These are phyloP conservation scores for Gomphus bonarii DNA, from an alignment of 1,284 basidiomycete genomes.

Conservation along the genomic window DNA sequence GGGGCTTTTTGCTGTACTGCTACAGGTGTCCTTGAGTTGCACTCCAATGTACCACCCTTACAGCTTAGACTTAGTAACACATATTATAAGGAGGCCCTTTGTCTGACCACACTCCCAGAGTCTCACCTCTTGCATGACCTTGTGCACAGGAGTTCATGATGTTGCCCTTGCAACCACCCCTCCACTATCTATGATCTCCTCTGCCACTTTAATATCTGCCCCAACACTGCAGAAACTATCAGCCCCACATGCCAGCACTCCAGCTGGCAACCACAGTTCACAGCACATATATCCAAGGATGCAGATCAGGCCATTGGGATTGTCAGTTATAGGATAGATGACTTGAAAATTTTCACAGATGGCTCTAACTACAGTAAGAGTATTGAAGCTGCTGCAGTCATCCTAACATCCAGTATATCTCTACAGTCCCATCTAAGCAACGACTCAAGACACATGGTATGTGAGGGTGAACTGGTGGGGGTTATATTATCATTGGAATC, in stretches of 20 bases:
- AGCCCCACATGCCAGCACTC: background rate
- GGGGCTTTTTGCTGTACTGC: constrained; percentile 26
- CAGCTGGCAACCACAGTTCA: constrained; percentile 1
- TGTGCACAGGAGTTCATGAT: constrained; percentile 12
- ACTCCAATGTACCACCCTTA: constrained; percentile 6
- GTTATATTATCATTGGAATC: constrained; percentile 11
- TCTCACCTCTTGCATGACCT: constrained; percentile 23
- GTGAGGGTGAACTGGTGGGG: constrained; percentile 22
- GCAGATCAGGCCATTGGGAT: constrained; percentile 3
- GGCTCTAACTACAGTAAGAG: constrained; percentile 20
- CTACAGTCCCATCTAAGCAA: background rate
- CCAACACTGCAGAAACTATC: constrained; percentile 15
- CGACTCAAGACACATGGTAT: constrained; percentile 19
- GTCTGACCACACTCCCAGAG: constrained; percentile 23
- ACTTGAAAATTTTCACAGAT: constrained; percentile 21
- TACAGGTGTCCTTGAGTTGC: too few species aligned
- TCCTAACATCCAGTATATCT: background rate
- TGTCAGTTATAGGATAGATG: constrained; percentile 12
- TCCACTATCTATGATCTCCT: constrained; percentile 17
- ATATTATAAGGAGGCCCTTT: constrained; percentile 19
- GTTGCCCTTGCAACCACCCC: constrained; percentile 10
- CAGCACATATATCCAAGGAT: background rate
- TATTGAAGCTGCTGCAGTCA: constrained; percentile 22
- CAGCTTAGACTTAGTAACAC: constrained; percentile 18
- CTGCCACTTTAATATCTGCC: constrained; percentile 4